phyloP scores from a whole-genome alignment of 2,329 filamentous ascomycete genomes.

The Amylocarpus encephaloides region DNA sequence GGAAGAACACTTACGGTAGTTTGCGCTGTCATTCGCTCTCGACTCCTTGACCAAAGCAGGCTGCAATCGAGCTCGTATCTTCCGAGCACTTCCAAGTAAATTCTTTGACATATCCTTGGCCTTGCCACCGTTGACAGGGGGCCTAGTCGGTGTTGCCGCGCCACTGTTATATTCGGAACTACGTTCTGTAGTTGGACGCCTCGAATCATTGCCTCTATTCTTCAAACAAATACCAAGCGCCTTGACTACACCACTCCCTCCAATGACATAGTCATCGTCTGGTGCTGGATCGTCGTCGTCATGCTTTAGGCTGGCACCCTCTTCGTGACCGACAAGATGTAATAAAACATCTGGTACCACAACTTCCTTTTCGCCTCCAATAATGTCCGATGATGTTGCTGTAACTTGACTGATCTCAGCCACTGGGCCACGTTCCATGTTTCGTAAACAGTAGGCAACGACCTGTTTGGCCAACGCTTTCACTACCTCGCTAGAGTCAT shows the following conservation, averaged over 20 bases:
- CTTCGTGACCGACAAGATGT: conserved; percentile 71
- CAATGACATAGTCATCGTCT: conserved; percentile 92
- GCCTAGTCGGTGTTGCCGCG: conserved; percentile 37
- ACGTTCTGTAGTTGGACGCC: conserved; percentile 33
- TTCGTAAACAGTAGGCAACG: conserved; percentile 88
- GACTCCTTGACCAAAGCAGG: conserved; percentile 74
- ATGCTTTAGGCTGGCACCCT: conserved; percentile 42
- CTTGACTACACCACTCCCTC: conserved; percentile 91
- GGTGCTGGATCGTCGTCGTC: conserved; percentile 65
- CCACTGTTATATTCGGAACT: conserved; percentile 35
- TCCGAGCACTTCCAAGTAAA: conserved; percentile 77
- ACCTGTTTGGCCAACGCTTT: conserved; percentile 89
- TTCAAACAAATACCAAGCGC: conserved; percentile 85
- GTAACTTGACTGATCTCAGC: conserved; percentile 49
- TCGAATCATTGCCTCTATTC: conserved; percentile 64
- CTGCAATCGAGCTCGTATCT: conserved; percentile 77
- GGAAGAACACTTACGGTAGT: conserved; percentile 58
- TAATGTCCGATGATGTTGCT: conserved; percentile 28
- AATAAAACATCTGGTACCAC: conserved; percentile 77
- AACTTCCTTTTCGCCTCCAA: conserved; percentile 44
- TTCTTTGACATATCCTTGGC: conserved; percentile 93
- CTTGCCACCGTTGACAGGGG: conserved; percentile 46
- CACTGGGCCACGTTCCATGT: conserved; percentile 75
- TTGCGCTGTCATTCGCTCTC: conserved; percentile 62
- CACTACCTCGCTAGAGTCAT: conserved; percentile 80